These are phyloP conservation scores for Albugo laibachii DNA, from an alignment of 352 stramenopile species.

Conservation along the genomic window DNA sequence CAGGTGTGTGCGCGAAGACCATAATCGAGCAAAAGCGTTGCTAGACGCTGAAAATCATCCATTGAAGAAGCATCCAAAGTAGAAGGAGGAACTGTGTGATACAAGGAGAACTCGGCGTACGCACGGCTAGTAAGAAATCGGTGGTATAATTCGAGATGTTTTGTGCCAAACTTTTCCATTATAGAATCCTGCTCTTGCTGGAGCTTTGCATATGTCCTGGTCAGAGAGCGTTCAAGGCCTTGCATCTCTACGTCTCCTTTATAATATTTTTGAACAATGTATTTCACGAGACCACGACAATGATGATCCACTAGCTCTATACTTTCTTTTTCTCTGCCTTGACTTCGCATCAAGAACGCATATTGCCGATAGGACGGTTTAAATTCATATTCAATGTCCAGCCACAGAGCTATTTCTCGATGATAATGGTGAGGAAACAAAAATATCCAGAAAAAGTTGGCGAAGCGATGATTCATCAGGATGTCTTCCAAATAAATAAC, in stretches of 20 bases:
- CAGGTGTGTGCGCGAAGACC: constrained; percentile 67
- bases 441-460: constrained; percentile 81
- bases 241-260: constrained; percentile 52
- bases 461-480: constrained; percentile 74
- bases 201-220: constrained; percentile 33
- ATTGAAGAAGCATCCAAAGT: constrained; percentile 31
- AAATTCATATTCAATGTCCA: constrained; percentile 78
- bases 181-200: constrained; percentile 71
- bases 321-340: constrained; percentile 19
- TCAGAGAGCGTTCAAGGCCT: constrained; percentile 40
- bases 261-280: constrained; percentile 76
- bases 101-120: constrained; percentile 72
- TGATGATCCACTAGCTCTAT: constrained; percentile 38
- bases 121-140: constrained; percentile 67
- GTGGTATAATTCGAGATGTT: constrained; percentile 70
- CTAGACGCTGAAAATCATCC: constrained; percentile 51
- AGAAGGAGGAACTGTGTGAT: constrained; percentile 10
- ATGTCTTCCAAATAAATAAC: constrained; percentile 71
- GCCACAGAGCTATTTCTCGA: constrained; percentile 63
- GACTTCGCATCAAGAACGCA: constrained; percentile 32
- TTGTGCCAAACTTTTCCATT: constrained; percentile 67
- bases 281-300: constrained; percentile 52
- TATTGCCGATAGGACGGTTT: constrained; percentile 65
- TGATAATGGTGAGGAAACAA: constrained; percentile 78
- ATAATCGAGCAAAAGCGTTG: constrained; percentile 50